Base-by-base conservation (phyloP, 2,329 filamentous ascomycete genomes). In the Fusarium algeriense region DNA sequence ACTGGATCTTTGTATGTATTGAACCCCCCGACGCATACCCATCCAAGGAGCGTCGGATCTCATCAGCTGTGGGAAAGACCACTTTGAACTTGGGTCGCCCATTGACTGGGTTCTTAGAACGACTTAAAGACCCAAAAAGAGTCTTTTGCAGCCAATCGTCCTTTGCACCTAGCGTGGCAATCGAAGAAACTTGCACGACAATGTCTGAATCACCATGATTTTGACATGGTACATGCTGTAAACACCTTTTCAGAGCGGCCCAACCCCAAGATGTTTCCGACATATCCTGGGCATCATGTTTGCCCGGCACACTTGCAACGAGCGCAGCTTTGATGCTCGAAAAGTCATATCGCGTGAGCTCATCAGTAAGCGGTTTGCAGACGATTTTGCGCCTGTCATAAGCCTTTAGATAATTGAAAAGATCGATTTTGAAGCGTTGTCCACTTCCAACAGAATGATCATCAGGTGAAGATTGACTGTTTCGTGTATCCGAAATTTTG, bases 1-100 rank as follows among this genome's bases (percentile, higher is more conserved):
- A 93, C 71, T 93, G 87, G 4, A 90, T 88, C 77, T 94, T 96
- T 75, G 90, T 93, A 76, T 97, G 94, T 60, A 97, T 96, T 0
- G 93, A 95, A 3, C 81, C 87, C 0, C 94, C 94, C 1, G 93
- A 93, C 5, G 76, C 80, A 76, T 97, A 97, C 9, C 94, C 94
- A 75, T 94, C 91, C 0, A 97, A 79, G 1, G 91, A 95, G 43
- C 83, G 84, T 19, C 93, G 88, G 62, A 97, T 92, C 77, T 97
- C 93, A 56, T 92, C 87, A 0, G 92, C 84, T 0, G 93, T 95
- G 0, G 94, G 94, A 73, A 95, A 97, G 7, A 97, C 87, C 40
- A 97, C 85, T 53, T 90, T 91, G 80, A 92, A 91, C 7, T 81
- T 83, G 2, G 90, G 86, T 38, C 64, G 69, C 23, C 13, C 46